Percentiles rank a stretch among this genome's conserved stretches.
Evolutionary conservation across 495 filamentous ascomycete genomes (phyloP).

Genomic region (Aspergillus campestris): DNA sequence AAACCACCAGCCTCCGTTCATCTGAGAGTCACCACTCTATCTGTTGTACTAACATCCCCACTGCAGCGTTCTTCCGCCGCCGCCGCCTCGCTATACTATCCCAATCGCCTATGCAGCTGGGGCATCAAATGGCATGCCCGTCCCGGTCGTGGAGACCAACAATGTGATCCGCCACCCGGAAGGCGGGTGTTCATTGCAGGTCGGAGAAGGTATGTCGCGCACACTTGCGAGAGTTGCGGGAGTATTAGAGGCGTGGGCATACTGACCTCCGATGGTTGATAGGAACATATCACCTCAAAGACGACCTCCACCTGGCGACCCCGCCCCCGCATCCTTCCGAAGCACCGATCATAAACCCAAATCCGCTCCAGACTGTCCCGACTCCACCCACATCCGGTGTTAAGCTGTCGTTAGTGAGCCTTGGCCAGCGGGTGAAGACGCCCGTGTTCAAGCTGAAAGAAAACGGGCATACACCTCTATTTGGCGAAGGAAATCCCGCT

Average conservation of each 20-base stretch:
- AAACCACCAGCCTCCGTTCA: too few species aligned
- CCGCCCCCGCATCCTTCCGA: constrained; percentile 94
- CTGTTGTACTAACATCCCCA: constrained; percentile 10
- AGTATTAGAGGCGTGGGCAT: neutral
- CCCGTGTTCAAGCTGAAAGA: constrained; percentile 38
- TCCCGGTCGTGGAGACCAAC: constrained; percentile 81
- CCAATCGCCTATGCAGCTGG: constrained; percentile 57
- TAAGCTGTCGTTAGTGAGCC: constrained; percentile 68
- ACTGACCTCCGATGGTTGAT: constrained; percentile 5
- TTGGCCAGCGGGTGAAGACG: constrained; percentile 53
- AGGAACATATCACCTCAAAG: constrained; percentile 84
- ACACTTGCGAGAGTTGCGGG: too few species aligned
- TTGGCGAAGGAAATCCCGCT: constrained; percentile 80
- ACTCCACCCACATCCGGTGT: constrained; percentile 75
- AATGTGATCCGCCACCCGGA: constrained; percentile 75
- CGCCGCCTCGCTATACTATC: constrained; percentile 73
- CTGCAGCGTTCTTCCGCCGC: constrained; percentile 69
- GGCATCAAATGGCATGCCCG: constrained; percentile 51
- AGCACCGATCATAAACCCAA: constrained; percentile 72
- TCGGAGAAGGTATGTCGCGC: constrained; percentile 67
- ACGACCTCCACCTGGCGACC: constrained; percentile 86
- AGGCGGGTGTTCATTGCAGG: constrained; percentile 64
- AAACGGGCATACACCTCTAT: constrained; percentile 49
- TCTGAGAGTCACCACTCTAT: neutral
- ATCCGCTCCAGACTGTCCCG: constrained; percentile 79